These are phyloP conservation scores for Penicillium canariense DNA, from an alignment of 495 filamentous ascomycete genomes.

Conservation along the genomic window DNA sequence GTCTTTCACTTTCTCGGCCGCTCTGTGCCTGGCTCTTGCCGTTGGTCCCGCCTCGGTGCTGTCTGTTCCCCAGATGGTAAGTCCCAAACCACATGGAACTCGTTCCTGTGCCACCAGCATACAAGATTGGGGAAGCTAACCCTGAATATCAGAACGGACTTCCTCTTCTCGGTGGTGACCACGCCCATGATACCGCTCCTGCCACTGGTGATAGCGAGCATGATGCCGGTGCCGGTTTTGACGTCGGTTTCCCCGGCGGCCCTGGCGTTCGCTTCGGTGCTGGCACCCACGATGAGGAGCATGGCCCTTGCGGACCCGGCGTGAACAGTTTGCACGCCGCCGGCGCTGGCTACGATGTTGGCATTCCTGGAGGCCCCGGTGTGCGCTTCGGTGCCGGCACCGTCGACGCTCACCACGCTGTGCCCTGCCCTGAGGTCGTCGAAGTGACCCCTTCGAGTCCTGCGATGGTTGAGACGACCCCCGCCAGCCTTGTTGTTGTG, in stretches of 20 bases:
- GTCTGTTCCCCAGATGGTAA: slow-evolving; percentile 30
- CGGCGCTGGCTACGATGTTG: slow-evolving; percentile 20
- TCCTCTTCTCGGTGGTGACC: slow-evolving; percentile 14
- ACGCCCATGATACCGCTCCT: slow-evolving; percentile 10
- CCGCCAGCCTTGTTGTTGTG: too few relatives aligned
- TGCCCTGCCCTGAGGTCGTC: slow-evolving; percentile 24
- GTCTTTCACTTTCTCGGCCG: slow-evolving; percentile 33
- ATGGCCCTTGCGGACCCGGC: slow-evolving; percentile 21
- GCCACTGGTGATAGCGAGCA: slow-evolving; percentile 26
- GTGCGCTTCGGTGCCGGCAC: slow-evolving; percentile 21
- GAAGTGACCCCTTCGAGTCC: too few relatives aligned
- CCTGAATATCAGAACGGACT: slow-evolving; percentile 7
- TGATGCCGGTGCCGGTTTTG: slow-evolving; percentile 28
- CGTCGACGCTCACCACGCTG: slow-evolving; percentile 20
- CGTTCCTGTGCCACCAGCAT: background rate
- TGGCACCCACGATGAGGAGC: slow-evolving; percentile 16
- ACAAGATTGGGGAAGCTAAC: background rate
- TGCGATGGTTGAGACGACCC: too few relatives aligned
- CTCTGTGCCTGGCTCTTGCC: slow-evolving; percentile 38
- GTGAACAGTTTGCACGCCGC: slow-evolving; percentile 20
- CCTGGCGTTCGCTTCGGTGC: slow-evolving; percentile 23
- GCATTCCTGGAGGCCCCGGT: slow-evolving; percentile 34
- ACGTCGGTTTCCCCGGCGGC: slow-evolving; percentile 30
- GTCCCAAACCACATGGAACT: slow-evolving; percentile 14
- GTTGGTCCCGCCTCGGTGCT: slow-evolving; percentile 34